Evolutionary conservation across 2,329 filamentous ascomycete species (phyloP), one percentile per base, ranked within the genome.

Genomic region (Trichoderma citrinoviride): DNA sequence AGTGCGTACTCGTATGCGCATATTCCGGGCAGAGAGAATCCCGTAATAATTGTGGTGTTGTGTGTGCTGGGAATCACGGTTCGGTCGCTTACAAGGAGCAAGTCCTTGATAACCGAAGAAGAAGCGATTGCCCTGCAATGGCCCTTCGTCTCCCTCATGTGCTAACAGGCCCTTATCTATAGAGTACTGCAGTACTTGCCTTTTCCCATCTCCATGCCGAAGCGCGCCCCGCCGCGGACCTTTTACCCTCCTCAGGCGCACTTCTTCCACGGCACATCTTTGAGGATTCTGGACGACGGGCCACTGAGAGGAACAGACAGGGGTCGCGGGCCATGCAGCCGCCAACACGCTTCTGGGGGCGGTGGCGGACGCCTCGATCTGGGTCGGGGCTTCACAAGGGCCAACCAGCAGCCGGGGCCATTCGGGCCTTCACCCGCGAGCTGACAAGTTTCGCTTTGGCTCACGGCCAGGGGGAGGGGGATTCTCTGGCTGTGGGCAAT

Each of bases 401-500:
- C 64, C 64, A 61, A 50, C 50, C 41, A 65, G 43, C 50, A 12
- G 41, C 50, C 21, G 64, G 41, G 33, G 57, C 57, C 64, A 65
- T 61, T 65, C 64, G 64, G 64, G 64, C 64, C 64, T 61, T 65
- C 64, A 46, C 33, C 49, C 64, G 49, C 58, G 49, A 62, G 49
- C 58, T 61, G 62, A 58, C 53, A 23, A 43, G 54, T 21, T 55
- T n/a, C 33, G 33, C 19, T 27, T 49, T 27, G 27, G 58, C 41
- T 47, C 25, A 17, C 29, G 44, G 44, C 37, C 21, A 4, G 53
- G 43, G 23, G 37, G 44, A 23, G 25, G 47, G 25, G 44, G 17
- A 12, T 46, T 29, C 37, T 43, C 33, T 37, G 33, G 37, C 43
- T 44, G 25, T 29, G 8, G 27, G 41, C 17, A n/a, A 7, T 40